A percentile compares a stretch with the other conserved stretches of the same genome.
phyloP scores from a whole-genome alignment of 2,329 filamentous ascomycete genomes.

The Coleophoma crateriformis region DNA sequence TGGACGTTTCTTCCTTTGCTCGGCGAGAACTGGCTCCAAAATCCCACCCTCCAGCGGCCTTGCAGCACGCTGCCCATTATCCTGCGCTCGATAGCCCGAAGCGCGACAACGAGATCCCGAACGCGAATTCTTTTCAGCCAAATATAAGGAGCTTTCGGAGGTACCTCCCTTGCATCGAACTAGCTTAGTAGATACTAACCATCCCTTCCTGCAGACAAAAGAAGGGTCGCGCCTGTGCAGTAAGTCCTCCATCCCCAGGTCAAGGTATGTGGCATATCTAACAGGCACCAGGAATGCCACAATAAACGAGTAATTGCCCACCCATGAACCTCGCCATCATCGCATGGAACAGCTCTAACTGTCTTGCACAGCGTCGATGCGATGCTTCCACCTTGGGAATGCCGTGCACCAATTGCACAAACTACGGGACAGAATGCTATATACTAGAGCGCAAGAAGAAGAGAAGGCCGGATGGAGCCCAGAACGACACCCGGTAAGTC shows the following conservation, averaged over 20 bases:
- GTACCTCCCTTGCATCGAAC: background rate
- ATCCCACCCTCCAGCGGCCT: background rate
- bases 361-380: slow-evolving; percentile 52
- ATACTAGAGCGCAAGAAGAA: slow-evolving; percentile 68
- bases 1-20: background rate
- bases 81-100: too few relatives aligned
- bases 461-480: slow-evolving; percentile 37
- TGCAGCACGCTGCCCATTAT: too few relatives aligned
- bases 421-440: slow-evolving; percentile 67
- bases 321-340: too few relatives aligned
- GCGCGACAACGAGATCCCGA: background rate
- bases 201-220: background rate
- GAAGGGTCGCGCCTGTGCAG: background rate
- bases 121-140: background rate
- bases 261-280: too few relatives aligned
- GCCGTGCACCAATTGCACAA: slow-evolving; percentile 68
- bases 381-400: slow-evolving; percentile 65
- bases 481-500: background rate
- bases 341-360: too few relatives aligned
- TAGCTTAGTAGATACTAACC: background rate
- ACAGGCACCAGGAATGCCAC: too few relatives aligned
- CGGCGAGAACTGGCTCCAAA: background rate
- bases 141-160: background rate
- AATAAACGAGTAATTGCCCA: too few relatives aligned
- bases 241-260: background rate